phyloP scores from a whole-genome alignment of 345 rosid genomes.

The Combretum micranthum region DNA sequence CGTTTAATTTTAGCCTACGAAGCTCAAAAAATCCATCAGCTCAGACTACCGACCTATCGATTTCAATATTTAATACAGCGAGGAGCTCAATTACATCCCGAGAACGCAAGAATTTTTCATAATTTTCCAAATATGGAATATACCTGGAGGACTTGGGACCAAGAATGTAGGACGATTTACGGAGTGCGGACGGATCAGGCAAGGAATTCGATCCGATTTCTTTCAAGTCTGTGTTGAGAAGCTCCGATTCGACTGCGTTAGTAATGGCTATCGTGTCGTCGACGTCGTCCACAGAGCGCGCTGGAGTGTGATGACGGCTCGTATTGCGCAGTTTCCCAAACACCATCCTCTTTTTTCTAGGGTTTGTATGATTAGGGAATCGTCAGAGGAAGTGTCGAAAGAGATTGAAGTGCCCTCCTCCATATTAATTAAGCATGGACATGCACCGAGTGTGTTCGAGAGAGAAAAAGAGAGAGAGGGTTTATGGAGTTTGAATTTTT shows the following conservation, averaged over 20 bases:
- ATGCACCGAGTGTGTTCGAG: too few relatives aligned
- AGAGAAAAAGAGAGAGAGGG: too few relatives aligned
- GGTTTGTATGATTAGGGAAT: conserved; percentile 34
- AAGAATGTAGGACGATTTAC: conserved; percentile 44
- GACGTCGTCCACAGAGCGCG: conserved; percentile 39
- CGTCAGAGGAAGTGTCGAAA: neutral
- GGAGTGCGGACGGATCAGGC: conserved; percentile 37
- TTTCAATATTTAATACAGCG: neutral
- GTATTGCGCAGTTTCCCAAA: conserved; percentile 37
- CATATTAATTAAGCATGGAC: neutral
- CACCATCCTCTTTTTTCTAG: conserved; percentile 72
- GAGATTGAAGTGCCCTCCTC: neutral
- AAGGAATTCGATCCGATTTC: conserved; percentile 61
- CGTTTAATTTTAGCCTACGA: too few relatives aligned
- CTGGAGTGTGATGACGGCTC: conserved; percentile 27
- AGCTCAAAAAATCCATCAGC: too few relatives aligned
- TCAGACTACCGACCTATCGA: too few relatives aligned
- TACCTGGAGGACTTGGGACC: conserved; percentile 88
- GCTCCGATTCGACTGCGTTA: conserved; percentile 59
- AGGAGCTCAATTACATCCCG: neutral
- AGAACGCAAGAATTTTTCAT: neutral
- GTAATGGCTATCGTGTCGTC: conserved; percentile 30
- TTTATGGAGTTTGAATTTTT: too few relatives aligned
- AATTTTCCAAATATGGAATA: neutral
- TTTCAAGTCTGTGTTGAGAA: conserved; percentile 64